Conservation (phyloP, 2,329 filamentous ascomycete species). For the Microcera coccophila region DNA sequence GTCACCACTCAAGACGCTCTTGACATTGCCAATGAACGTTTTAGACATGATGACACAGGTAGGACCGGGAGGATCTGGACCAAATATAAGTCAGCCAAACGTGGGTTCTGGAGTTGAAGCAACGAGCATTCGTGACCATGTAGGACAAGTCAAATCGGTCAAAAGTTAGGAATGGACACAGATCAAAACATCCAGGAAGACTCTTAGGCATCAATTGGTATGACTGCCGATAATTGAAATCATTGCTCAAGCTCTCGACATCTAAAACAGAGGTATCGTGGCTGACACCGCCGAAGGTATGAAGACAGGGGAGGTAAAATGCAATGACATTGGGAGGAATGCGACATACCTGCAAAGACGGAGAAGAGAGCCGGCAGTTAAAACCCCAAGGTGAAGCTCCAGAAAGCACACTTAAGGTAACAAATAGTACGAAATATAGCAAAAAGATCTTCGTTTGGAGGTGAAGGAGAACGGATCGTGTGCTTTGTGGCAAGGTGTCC, state of each 20-base stretch:
- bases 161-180: neutral
- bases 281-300: no score
- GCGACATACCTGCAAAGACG: slow-evolving; percentile 21
- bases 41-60: slow-evolving; percentile 45
- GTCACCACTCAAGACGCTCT: slow-evolving; percentile 91
- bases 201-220: no score
- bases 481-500: slow-evolving; percentile 36
- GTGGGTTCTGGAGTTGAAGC: no score
- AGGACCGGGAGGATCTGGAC: slow-evolving; percentile 17
- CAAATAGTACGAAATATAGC: slow-evolving; percentile 5
- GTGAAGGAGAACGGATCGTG: slow-evolving; percentile 22
- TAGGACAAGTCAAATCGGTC: no score
- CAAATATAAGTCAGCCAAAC: neutral
- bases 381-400: slow-evolving; percentile 21
- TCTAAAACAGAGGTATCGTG: no score
- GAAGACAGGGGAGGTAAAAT: no score
- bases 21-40: slow-evolving; percentile 69
- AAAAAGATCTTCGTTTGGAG: slow-evolving; percentile 16
- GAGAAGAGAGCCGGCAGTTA: slow-evolving; percentile 6
- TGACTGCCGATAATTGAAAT: no score
- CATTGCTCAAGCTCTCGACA: no score
- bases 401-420: slow-evolving; percentile 20
- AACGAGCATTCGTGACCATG: no score
- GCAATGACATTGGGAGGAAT: no score
- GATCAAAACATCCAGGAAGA: no score